Percentiles rank a stretch among this genome's conserved stretches.
Conservation (phyloP, 257 asterid species). For the Fraxinus anomala region DNA sequence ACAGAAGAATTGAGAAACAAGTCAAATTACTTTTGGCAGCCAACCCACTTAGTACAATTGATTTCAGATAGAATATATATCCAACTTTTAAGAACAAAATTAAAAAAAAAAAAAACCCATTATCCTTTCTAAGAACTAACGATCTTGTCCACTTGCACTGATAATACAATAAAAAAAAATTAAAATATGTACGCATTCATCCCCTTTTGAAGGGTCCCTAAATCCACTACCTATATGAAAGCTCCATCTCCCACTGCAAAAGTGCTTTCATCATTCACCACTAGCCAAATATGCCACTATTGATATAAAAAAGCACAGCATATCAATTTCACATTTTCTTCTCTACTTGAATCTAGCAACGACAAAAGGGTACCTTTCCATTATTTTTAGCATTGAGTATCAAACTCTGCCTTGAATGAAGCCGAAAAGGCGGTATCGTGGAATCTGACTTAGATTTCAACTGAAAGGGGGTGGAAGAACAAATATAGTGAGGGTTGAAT, state of each 20-base stretch:
- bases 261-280: conserved; percentile 61
- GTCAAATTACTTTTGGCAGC: conserved; percentile 38
- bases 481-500: conserved; percentile 14
- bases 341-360: conserved; percentile 46
- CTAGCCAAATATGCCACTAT: conserved; percentile 50
- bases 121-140: conserved; percentile 35
- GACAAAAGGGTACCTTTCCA: conserved; percentile 29
- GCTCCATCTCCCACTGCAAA: conserved; percentile 47
- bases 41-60: conserved; percentile 34
- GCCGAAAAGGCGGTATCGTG: conserved; percentile 33
- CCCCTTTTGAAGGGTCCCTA: conserved; percentile 53
- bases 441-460: conserved; percentile 45
- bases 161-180: conserved; percentile 33
- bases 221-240: conserved; percentile 52
- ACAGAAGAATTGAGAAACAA: conserved; percentile 31
- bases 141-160: conserved; percentile 36
- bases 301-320: conserved; percentile 40
- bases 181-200: conserved; percentile 34
- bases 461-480: conserved; percentile 25
- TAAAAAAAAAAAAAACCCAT: conserved; percentile 19
- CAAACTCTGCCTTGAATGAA: conserved; percentile 33
- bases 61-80: conserved; percentile 33
- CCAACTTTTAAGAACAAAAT: conserved; percentile 39
- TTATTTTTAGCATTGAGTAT: conserved; percentile 37
- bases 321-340: conserved; percentile 52